Evolutionary conservation across 352 stramenopile genomes (phyloP), one percentile per base, ranked within the genome.

Genomic region (Thraustochytrium sp.): DNA sequence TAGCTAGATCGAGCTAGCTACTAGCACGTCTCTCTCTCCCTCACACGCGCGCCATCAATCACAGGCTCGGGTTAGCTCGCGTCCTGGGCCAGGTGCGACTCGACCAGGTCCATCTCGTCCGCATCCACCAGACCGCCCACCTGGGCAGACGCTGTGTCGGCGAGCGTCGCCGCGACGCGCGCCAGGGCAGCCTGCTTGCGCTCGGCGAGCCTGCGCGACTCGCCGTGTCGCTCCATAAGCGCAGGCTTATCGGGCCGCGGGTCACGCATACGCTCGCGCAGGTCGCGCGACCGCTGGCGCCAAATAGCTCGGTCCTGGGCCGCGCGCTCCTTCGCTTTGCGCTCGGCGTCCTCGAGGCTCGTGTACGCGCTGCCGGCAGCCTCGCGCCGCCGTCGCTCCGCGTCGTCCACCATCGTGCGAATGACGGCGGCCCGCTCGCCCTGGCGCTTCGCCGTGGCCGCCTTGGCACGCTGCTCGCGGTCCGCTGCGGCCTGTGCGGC

Each of bases 151-250:
- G 76, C 31, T 3, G 42, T 26, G 59, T 9, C 40, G 36, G 31
- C 36, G 21, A 80, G 31, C 26, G 68, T 80, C 16, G 68, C 68
- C 23, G 68, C 68, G 53, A 80, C 68, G 4, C 68, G 31, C 29
- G 68, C 68, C 9, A 68, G 51, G 5, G 68, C 68, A 3, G 49
- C 68, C 26, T 80, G 68, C 1, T 51, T 61, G 23, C 68, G 68
- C 5, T 44, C 49, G 13, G 63, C 23, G 29, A 46, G 42, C 9
- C 68, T 42, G 5, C 23, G 3, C 18, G 11, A 13, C 51, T 80
- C 68, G 46, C 31, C 31, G 18, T 49, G 34, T 18, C 37, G 68
- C 23, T 80, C 48, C 21, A 80, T 42, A 9, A 80, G 34, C 37
- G 68, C 31, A 29, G 59, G 13, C 8, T 31, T 11, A 5, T 72